Evolutionary conservation across 2,329 filamentous ascomycete species (phyloP).

Genomic region (Colletotrichum godetiae): DNA sequence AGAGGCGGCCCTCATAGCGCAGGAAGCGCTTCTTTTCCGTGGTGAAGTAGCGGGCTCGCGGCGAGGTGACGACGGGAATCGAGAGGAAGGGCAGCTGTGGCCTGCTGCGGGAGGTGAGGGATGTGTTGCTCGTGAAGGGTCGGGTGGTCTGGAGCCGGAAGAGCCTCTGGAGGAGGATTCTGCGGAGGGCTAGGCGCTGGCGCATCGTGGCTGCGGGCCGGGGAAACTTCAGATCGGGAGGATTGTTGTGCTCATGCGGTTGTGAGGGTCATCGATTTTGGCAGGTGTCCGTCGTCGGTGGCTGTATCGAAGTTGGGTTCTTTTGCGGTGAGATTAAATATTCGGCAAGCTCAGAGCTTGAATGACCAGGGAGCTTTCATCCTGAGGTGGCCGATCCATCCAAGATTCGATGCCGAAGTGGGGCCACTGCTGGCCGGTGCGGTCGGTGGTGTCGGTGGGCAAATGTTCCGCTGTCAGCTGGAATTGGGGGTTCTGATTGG

Average conservation of each 20-base stretch:
- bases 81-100: constrained; percentile 65
- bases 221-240: neutral
- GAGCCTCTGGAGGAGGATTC: constrained; percentile 42
- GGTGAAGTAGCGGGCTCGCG: constrained; percentile 78
- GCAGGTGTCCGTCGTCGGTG: neutral
- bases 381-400: neutral
- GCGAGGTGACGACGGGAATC: constrained; percentile 51
- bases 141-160: constrained; percentile 33
- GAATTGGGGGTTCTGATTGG: constrained; percentile 1
- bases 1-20: constrained; percentile 76
- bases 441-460: constrained; percentile 6
- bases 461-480: neutral
- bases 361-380: neutral
- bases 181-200: constrained; percentile 50
- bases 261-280: neutral
- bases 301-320: neutral
- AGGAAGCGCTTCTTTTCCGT: constrained; percentile 80
- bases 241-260: neutral
- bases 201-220: constrained; percentile 47
- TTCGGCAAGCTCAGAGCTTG: neutral
- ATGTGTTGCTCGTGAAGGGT: constrained; percentile 35
- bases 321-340: neutral
- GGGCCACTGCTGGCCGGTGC: neutral
- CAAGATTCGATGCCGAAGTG: neutral
- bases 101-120: constrained; percentile 46